Evolutionary conservation across 148 eudicot species (phyloP), one percentile per base, ranked within the genome.

Genomic region (Mesembryanthemum crystallinum): DNA sequence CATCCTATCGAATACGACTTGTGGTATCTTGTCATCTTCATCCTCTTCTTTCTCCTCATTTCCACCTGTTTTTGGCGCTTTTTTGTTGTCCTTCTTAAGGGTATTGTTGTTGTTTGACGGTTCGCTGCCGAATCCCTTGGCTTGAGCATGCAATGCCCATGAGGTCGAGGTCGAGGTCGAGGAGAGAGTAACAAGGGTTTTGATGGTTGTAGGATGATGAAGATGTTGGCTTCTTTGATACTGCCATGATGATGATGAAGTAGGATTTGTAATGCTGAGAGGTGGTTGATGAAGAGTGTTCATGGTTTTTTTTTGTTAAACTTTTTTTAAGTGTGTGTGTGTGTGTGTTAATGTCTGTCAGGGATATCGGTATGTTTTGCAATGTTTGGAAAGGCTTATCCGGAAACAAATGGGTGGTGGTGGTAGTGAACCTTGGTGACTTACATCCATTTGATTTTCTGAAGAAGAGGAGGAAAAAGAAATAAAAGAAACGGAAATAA

Each of bases 1-100:
- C 83, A 91, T 91, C 78, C 94, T 94, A 37, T 86, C 85, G 79
- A 85, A 83, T 21, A 94, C 91, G 73, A 80, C 87, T 1, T 86
- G 83, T 11, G 98, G 85, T 60, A 93, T 79, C 72, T 88, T 79
- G 0, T 91, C 94, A 42, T 93, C 93, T 0, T 81, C 80, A 7
- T 82, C 88, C 0, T 59, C 68, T 1, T 73, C 62, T 6, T 75
- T 77, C 30, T 66, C 24, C 23, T 43, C 58, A 64, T 54, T 33
- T 2, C 45, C 39, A 23, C 75, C 28, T 0, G 23, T 27, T 62
- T 69, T 69, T 37, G 65, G 68, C 49, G 75, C 78, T 75, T 80
- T 80, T 24, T 66, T 67, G 64, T 64, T 76, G 5, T 70, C 66
- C 21, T 64, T 67, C 13, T 39, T 63, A 5, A 72, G 6, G 1